Percentiles rank a stretch among this genome's conserved stretches.
Conservation (phyloP, 306 rosid species). For the Pterocarpus macrocarpus region DNA sequence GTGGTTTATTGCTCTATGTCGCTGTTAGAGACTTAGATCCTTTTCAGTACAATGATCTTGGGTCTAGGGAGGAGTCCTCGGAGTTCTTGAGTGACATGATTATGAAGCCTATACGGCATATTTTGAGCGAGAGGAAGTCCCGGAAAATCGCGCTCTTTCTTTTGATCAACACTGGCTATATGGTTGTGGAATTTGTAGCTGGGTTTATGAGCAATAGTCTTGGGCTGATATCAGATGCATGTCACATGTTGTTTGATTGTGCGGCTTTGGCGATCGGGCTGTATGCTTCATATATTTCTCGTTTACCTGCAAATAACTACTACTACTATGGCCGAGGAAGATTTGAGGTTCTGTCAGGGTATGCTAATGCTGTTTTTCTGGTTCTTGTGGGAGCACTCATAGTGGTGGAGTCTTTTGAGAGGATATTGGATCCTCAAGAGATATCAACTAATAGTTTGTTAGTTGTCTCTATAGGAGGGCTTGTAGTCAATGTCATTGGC, state of each 20-base stretch:
- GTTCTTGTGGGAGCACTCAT: conserved; percentile 93
- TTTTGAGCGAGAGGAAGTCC: conserved; percentile 91
- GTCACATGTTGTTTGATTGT: conserved; percentile 99
- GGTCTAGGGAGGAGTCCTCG: conserved; percentile 63
- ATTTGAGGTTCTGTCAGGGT: conserved; percentile 94
- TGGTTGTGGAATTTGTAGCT: conserved; percentile 91
- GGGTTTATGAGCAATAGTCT: conserved; percentile 97
- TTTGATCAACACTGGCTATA: conserved; percentile 81
- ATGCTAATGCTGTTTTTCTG: conserved; percentile 86
- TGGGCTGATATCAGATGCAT: conserved; percentile 92
- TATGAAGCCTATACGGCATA: conserved; percentile 82
- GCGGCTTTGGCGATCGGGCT: conserved; percentile 97
- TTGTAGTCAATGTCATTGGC: conserved; percentile 83
- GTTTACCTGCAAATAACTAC: conserved; percentile 83
- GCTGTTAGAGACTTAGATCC: conserved; percentile 89
- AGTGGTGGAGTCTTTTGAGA: conserved; percentile 89
- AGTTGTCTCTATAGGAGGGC: conserved; percentile 89
- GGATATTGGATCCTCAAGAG: conserved; percentile 96
- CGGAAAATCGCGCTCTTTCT: conserved; percentile 92
- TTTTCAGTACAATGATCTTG: conserved; percentile 48
- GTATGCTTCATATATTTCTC: conserved; percentile 93
- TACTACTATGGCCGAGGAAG: conserved; percentile 91
- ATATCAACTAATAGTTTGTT: conserved; percentile 82
- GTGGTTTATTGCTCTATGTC: conserved; percentile 75
- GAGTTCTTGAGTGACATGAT: conserved; percentile 55